Conservation (phyloP, 2,329 filamentous ascomycete species). For the Colletotrichum sp. region DNA sequence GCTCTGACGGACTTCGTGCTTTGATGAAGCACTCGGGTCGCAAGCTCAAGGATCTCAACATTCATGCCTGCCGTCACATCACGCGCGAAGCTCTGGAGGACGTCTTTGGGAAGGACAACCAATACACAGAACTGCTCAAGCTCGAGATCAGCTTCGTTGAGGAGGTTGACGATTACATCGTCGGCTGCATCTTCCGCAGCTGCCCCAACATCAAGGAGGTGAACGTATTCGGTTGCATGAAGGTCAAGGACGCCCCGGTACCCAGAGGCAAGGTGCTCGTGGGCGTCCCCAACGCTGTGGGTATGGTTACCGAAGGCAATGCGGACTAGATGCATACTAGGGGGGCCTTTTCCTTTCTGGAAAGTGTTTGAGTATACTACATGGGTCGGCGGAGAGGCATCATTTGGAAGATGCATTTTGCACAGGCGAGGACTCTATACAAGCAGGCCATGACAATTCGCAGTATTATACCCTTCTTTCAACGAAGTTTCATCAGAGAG, state of each 20-base stretch:
- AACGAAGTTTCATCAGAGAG: background rate
- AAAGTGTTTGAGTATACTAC: background rate
- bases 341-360: background rate
- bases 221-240: conserved; percentile 71
- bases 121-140: conserved; percentile 71
- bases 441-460: background rate
- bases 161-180: conserved; percentile 67
- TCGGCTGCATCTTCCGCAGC: conserved; percentile 67
- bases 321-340: background rate
- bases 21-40: conserved; percentile 84
- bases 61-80: conserved; percentile 88
- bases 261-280: conserved; percentile 61
- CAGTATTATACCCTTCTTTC: background rate
- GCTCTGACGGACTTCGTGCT: conserved; percentile 75
- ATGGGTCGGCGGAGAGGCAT: background rate
- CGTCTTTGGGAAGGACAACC: conserved; percentile 66
- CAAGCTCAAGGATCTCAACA: conserved; percentile 69
- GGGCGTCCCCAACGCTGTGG: conserved; percentile 62
- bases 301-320: conserved; percentile 63
- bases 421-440: background rate
- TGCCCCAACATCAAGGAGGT: conserved; percentile 66
- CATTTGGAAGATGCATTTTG: background rate
- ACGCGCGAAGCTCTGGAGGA: conserved; percentile 72
- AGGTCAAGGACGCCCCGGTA: conserved; percentile 56
- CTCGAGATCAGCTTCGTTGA: conserved; percentile 82